Percentiles rank a stretch among this genome's conserved stretches.
Evolutionary conservation across 202 grass and related monocot species (phyloP).

Genomic region (Tripidium arundinaceum): DNA sequence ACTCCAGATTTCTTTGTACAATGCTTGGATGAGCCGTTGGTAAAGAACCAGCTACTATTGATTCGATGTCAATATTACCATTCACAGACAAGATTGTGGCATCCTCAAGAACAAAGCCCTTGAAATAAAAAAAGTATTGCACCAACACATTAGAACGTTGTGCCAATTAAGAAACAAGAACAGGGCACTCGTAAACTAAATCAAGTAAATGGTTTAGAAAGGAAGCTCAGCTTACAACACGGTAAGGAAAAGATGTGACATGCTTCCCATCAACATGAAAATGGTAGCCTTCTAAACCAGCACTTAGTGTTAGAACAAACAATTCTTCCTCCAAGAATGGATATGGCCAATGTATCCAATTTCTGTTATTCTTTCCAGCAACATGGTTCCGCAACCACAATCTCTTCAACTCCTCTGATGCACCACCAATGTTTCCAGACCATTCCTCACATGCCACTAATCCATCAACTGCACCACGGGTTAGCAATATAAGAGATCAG

Average conservation of each 20-base stretch:
- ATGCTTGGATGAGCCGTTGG: slow-evolving; percentile 52
- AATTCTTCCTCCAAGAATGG: slow-evolving; percentile 71
- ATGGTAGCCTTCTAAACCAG: slow-evolving; percentile 81
- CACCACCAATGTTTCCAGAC: slow-evolving; percentile 32
- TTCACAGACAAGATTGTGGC: slow-evolving; percentile 52
- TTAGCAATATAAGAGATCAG: slow-evolving; percentile 32
- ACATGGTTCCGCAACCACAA: slow-evolving; percentile 46
- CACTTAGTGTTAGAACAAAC: slow-evolving; percentile 77
- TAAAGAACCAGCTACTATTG: slow-evolving; percentile 76
- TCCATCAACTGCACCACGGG: slow-evolving; percentile 55
- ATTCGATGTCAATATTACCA: slow-evolving; percentile 63
- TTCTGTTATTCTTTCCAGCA: slow-evolving; percentile 46
- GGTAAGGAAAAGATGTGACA: slow-evolving; percentile 75
- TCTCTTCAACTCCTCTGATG: slow-evolving; percentile 46
- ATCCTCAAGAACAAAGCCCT: slow-evolving; percentile 88
- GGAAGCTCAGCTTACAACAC: slow-evolving; percentile 50
- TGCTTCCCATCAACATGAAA: slow-evolving; percentile 71
- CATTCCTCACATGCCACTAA: slow-evolving; percentile 71
- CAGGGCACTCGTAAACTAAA: neutral
- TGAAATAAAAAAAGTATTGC: slow-evolving; percentile 14
- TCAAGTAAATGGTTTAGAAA: slow-evolving; percentile 12
- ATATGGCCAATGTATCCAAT: slow-evolving; percentile 70
- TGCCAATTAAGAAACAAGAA: neutral
- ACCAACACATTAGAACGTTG: slow-evolving; percentile 3
- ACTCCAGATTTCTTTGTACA: slow-evolving; percentile 52